phyloP scores from a whole-genome alignment of 768 basidiomycete species.

The Daedalea quercina region DNA sequence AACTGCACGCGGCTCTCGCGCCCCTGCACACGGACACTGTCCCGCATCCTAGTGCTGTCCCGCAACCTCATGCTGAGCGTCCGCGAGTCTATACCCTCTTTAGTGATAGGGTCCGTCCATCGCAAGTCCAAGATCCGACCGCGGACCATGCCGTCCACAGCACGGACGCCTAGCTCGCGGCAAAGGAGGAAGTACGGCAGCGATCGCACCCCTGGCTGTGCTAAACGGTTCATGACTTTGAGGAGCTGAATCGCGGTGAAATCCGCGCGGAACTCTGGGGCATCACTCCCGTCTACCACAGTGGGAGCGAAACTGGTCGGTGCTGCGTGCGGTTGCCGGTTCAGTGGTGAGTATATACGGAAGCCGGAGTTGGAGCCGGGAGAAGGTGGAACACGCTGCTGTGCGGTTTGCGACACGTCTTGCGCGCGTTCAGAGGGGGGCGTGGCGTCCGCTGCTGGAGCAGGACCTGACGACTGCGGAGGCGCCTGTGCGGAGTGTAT shows the following conservation, averaged over 20 bases:
- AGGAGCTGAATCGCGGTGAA: conserved; percentile 78
- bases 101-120: conserved; percentile 68
- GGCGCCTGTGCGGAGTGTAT: conserved; percentile 72
- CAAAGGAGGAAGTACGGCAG: conserved; percentile 79
- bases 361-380: conserved; percentile 22
- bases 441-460: conserved; percentile 18
- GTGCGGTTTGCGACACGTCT: conserved; percentile 16
- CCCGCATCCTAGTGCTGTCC: conserved; percentile 17
- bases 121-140: conserved; percentile 68
- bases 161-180: conserved; percentile 74
- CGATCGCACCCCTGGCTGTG: conserved; percentile 53
- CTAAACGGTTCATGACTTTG: conserved; percentile 75
- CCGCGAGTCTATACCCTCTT: conserved; percentile 35
- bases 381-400: conserved; percentile 18
- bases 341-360: conserved; percentile 31
- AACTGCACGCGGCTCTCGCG: conserved; percentile 13
- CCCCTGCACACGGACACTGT: conserved; percentile 5
- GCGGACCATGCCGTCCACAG: conserved; percentile 82
- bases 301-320: conserved; percentile 12
- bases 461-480: conserved; percentile 15
- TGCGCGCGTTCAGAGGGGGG: conserved; percentile 16
- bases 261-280: conserved; percentile 50
- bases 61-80: conserved; percentile 16
- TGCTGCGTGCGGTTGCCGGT: conserved; percentile 18
- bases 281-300: conserved; percentile 14